phyloP scores from a whole-genome alignment of 257 asterid genomes.

The Cruciata laevipes region DNA sequence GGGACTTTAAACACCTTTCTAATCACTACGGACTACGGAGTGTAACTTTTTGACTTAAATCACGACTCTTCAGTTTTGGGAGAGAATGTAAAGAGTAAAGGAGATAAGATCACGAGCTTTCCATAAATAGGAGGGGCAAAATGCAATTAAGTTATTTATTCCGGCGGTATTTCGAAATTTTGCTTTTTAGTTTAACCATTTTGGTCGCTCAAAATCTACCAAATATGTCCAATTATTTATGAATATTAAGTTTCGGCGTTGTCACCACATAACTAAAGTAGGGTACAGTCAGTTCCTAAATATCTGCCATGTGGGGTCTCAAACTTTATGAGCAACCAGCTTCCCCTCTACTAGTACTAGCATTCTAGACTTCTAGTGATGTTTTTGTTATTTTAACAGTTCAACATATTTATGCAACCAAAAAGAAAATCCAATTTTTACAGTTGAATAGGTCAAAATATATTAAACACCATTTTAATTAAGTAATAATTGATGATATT shows the following conservation, averaged over 20 bases:
- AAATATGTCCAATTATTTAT: background rate
- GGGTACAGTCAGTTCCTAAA: background rate
- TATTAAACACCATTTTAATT: too few species aligned
- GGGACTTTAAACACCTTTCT: background rate
- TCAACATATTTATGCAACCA: background rate
- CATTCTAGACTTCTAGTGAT: too few species aligned
- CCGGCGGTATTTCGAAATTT: too few species aligned
- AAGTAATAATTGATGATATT: too few species aligned
- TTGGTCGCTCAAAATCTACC: background rate
- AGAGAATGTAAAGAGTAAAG: background rate
- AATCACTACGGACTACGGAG: background rate
- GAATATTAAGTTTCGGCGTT: background rate
- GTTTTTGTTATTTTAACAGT: background rate
- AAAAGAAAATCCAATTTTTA: too few species aligned
- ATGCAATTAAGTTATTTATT: background rate
- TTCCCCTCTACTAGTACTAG: background rate
- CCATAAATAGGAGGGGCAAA: background rate
- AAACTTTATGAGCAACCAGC: background rate
- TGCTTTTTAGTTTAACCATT: background rate
- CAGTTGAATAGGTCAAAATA: background rate
- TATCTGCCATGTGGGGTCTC: background rate
- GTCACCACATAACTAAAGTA: background rate
- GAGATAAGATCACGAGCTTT: background rate
- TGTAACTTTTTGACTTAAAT: background rate
- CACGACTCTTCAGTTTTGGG: background rate